Base-by-base conservation (phyloP, 768 basidiomycete species). In the Royoungia palumana region DNA sequence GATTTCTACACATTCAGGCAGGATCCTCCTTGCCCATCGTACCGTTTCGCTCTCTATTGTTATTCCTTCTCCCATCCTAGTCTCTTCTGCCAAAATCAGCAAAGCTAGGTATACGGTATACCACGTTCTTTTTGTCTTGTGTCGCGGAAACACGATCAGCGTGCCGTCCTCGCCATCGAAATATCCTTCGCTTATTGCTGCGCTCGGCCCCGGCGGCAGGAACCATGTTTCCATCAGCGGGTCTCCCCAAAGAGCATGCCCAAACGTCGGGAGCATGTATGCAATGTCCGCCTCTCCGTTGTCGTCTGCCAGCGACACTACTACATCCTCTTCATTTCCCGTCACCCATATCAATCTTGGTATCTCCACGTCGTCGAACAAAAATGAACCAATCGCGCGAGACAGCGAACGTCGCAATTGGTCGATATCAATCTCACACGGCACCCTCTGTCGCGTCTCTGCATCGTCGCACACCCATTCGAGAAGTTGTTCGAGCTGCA, bases 41-140 rank as follows among this genome's bases (percentile, higher is more conserved):
- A 62, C 52, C 44, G 63, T 70, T 47, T 68, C 62, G 37, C 44
- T 54, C 46, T 62, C 68, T 37, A 62, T 58, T 42, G 47, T 57
- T 24, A 57, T 57, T 27, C 41, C 56, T 22, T 39, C 49, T 35
- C 53, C 37, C n/a, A 20, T 47, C 28, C 53, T 47, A 30, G 47
- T 64, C 53, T 76, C 77, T 21, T 69, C 69, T 41, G 83, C 64
- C 44, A 84, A 68, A 2, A 83, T 64, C 11, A 82, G 57, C 41
- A 76, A 50, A 12, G 82, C 80, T 50, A 85, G 59, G 61, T 84
- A 88, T 6, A 88, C 58, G 27, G 80, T 81, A 62, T 89, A 89
- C 88, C 87, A 90, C 41, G 82, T 56, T 50, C 87, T 69, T 65
- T 90, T 90, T 41, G 87, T 90, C 62, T 73, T 78, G 66, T 89